A percentile compares a stretch with the other conserved stretches of the same genome.
Conservation (phyloP, 768 basidiomycete genomes). For the Lyophyllum semitale region DNA sequence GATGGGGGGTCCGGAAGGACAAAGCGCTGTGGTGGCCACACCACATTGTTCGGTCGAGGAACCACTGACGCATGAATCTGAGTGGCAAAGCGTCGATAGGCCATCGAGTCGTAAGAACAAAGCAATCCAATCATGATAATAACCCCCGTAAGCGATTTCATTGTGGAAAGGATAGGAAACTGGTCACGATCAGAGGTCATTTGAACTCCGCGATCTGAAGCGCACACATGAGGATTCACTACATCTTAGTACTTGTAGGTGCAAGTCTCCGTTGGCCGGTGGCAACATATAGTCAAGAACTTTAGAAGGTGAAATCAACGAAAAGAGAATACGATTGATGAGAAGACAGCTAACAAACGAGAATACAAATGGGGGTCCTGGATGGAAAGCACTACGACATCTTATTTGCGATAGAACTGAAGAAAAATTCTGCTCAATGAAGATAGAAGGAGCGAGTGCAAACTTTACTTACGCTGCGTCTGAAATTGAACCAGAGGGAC, state of each 20-base stretch:
- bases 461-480: constrained; percentile 72
- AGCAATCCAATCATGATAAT: background rate
- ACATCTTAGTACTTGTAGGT: too few species aligned
- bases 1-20: too few species aligned
- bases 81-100: background rate
- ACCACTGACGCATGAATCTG: background rate
- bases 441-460: background rate
- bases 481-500: constrained; percentile 96
- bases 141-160: background rate
- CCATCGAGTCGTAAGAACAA: background rate
- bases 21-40: constrained; percentile 3
- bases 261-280: background rate
- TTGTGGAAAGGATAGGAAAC: background rate
- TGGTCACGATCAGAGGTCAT: too few species aligned
- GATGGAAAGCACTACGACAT: background rate
- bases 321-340: background rate
- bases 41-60: background rate
- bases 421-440: constrained; percentile 15
- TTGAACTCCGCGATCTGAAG: background rate
- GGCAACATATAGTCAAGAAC: background rate
- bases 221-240: too few species aligned
- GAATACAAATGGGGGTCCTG: background rate
- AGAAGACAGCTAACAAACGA: background rate
- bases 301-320: background rate
- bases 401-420: constrained; percentile 82